phyloP scores from a whole-genome alignment of 2,329 filamentous ascomycete genomes.

The Raffaelea ambrosiae region DNA sequence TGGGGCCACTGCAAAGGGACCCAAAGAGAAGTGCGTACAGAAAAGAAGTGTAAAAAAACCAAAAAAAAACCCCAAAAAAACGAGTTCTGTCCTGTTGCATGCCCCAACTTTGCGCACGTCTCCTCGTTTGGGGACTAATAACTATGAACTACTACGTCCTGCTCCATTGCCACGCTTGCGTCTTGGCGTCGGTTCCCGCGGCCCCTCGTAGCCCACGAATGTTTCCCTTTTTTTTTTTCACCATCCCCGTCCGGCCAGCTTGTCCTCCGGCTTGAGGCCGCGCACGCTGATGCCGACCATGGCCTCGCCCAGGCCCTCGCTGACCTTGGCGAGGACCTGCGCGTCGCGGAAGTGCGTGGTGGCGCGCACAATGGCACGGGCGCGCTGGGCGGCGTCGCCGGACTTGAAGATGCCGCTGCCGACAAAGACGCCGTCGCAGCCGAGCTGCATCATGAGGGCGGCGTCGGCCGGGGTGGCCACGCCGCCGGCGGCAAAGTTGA shows the following conservation, averaged over 20 bases:
- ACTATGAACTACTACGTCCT: too few relatives aligned
- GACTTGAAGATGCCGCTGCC: constrained; percentile 97
- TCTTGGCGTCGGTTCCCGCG: too few relatives aligned
- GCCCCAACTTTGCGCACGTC: too few relatives aligned
- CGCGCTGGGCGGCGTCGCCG: constrained; percentile 80
- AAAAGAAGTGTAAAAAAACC: too few relatives aligned
- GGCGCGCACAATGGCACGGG: constrained; percentile 89
- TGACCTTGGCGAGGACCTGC: constrained; percentile 78
- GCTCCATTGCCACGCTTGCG: too few relatives aligned
- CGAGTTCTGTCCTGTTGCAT: too few relatives aligned
- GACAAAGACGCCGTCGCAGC: constrained; percentile 96
- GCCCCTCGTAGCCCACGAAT: too few relatives aligned
- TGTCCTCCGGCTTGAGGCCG: neutral
- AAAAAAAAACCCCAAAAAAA: too few relatives aligned
- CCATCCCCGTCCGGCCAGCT: neutral
- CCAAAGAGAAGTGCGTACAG: too few relatives aligned
- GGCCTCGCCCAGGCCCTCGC: constrained; percentile 84
- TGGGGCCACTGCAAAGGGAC: too few relatives aligned
- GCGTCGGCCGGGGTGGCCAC: constrained; percentile 98
- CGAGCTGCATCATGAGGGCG: constrained; percentile 95
- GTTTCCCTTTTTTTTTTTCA: too few relatives aligned
- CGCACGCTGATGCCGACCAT: constrained; percentile 83
- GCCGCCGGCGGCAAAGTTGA: constrained; percentile 97
- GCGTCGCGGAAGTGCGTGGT: constrained; percentile 85
- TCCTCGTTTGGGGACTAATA: too few relatives aligned